Conservation (phyloP, 345 rosid genomes). For the Viola odorata region DNA sequence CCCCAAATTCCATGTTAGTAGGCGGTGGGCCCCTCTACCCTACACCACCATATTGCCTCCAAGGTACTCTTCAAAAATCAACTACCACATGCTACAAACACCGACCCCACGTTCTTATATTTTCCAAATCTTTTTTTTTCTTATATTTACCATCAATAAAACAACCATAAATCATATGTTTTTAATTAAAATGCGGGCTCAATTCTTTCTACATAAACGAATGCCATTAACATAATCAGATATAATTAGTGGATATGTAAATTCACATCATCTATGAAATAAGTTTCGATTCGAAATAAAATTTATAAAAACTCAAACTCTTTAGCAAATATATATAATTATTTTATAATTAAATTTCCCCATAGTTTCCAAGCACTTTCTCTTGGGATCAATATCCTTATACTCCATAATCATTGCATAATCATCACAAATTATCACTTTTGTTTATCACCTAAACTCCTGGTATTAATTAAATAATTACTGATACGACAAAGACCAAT, state of each 20-base stretch:
- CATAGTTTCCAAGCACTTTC: too few species aligned
- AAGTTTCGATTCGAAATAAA: too few species aligned
- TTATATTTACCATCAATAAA: not conserved
- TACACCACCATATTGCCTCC: conserved; percentile 3
- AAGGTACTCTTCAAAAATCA: conserved; percentile 41
- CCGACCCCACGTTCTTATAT: conserved; percentile 32
- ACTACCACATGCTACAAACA: conserved; percentile 40
- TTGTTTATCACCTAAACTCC: not conserved
- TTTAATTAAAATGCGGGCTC: not conserved
- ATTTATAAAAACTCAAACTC: too few species aligned
- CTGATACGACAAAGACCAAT: not conserved
- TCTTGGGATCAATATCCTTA: conserved; percentile 1
- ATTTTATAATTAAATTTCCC: too few species aligned
- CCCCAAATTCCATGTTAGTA: conserved; percentile 26
- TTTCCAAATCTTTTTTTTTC: not conserved
- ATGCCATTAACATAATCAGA: not conserved
- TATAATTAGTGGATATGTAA: not conserved
- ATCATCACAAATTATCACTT: conserved; percentile 13
- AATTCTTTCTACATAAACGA: not conserved
- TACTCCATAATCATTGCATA: conserved; percentile 25
- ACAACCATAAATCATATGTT: conserved; percentile 20
- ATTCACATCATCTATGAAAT: too few species aligned
- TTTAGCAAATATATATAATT: too few species aligned
- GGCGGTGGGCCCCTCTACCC: conserved; percentile 32
- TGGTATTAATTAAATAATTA: not conserved